These are phyloP conservation scores for Camellia granthamiana DNA, from an alignment of 148 eudicot species.

Conservation along the genomic window DNA sequence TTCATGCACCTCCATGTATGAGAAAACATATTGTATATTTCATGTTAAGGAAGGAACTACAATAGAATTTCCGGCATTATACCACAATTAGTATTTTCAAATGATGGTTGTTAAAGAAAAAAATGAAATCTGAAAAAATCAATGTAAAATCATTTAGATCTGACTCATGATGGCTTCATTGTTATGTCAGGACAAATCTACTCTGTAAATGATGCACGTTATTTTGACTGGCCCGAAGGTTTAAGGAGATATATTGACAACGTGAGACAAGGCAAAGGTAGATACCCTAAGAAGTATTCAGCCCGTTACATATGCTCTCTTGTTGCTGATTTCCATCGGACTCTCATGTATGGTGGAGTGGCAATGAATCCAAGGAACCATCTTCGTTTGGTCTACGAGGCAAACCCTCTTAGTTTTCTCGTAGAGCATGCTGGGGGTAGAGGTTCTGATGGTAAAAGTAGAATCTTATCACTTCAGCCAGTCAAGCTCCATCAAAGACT, in stretches of 20 bases:
- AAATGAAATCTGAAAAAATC: not conserved
- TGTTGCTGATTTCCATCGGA: conserved; percentile 97
- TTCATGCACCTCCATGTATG: not conserved
- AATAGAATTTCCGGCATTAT: not conserved
- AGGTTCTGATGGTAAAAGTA: conserved; percentile 82
- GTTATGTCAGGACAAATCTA: conserved; percentile 82
- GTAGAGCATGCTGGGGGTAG: conserved; percentile 94
- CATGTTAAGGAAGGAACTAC: not conserved
- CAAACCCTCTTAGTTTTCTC: conserved; percentile 85
- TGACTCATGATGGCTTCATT: conserved; percentile 5
- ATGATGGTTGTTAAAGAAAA: not conserved
- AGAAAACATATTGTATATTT: not conserved
- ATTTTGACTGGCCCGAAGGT: conserved; percentile 98
- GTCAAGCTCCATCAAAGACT: conserved; percentile 81
- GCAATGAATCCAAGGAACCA: conserved; percentile 98
- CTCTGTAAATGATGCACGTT: conserved; percentile 98
- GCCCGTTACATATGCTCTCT: conserved; percentile 92
- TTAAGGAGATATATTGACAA: conserved; percentile 84
- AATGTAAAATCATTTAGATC: not conserved
- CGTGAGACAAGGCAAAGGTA: conserved; percentile 91
- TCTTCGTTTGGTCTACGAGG: conserved; percentile 95
- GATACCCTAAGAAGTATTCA: conserved; percentile 82
- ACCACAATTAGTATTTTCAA: not conserved
- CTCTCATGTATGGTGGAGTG: conserved; percentile 86
- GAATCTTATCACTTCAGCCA: conserved; percentile 82